Evolutionary conservation across 768 basidiomycete genomes (phyloP).

Genomic region (Termitomyces sp.): DNA sequence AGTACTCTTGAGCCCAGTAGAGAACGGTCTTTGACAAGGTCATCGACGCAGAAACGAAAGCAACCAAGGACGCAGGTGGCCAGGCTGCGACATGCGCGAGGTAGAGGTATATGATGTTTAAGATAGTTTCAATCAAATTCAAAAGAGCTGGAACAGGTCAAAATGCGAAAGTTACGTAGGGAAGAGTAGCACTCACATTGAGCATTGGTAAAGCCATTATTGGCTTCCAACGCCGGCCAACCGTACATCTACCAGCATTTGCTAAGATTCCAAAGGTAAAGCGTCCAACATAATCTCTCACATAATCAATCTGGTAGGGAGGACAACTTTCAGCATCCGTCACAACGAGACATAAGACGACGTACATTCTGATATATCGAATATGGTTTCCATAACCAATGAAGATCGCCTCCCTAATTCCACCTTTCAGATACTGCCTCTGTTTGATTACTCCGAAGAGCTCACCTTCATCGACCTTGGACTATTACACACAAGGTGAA

Average conservation of each 20-base stretch:
- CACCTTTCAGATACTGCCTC: background rate
- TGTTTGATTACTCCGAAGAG: background rate
- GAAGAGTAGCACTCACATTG: slow-evolving; percentile 51
- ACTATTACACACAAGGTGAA: slow-evolving; percentile 28
- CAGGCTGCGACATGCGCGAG: slow-evolving; percentile 57
- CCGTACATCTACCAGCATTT: slow-evolving; percentile 60
- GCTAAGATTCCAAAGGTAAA: background rate
- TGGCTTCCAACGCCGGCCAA: slow-evolving; percentile 50
- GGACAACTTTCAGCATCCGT: background rate
- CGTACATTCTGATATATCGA: slow-evolving; percentile 65
- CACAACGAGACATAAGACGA: slow-evolving; percentile 25
- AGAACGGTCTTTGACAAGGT: slow-evolving; percentile 82
- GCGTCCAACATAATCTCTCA: slow-evolving; percentile 6
- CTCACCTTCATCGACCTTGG: slow-evolving; percentile 73
- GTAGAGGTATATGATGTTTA: slow-evolving; percentile 76
- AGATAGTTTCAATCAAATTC: slow-evolving; percentile 72
- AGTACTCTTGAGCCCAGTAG: slow-evolving; percentile 81
- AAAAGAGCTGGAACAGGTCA: slow-evolving; percentile 50
- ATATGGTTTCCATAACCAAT: slow-evolving; percentile 91
- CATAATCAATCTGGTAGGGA: slow-evolving; percentile 27
- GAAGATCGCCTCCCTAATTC: slow-evolving; percentile 70
- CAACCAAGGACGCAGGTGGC: slow-evolving; percentile 68
- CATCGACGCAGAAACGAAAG: slow-evolving; percentile 69
- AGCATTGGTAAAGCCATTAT: slow-evolving; percentile 81
- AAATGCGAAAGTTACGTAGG: background rate